Percentiles rank a stretch among this genome's conserved stretches.
Conservation (phyloP, 139 green algal species). For the Bryopsis sp. region DNA sequence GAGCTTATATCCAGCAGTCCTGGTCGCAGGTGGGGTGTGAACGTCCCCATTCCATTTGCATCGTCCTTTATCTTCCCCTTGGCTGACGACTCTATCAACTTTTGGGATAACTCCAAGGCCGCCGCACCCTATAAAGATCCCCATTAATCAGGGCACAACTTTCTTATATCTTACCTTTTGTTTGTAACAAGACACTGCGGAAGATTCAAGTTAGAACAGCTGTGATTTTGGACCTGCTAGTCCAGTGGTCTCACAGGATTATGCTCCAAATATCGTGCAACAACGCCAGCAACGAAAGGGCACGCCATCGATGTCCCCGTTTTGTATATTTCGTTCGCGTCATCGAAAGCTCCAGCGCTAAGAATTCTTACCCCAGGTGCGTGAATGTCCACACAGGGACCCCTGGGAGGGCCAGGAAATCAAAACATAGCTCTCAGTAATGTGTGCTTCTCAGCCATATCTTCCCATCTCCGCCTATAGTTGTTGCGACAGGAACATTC, state of each 20-base stretch:
- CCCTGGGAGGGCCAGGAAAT: constrained; percentile 30
- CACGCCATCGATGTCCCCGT: constrained; percentile 49
- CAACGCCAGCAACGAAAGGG: constrained; percentile 52
- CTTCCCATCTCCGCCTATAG: too few relatives aligned
- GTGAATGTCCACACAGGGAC: constrained; percentile 52
- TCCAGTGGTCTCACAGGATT: constrained; percentile 22
- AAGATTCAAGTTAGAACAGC: not conserved
- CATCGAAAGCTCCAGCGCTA: constrained; percentile 24
- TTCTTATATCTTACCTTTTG: not conserved
- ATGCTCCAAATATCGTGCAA: constrained; percentile 49
- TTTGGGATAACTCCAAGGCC: constrained; percentile 35
- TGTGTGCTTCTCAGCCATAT: too few relatives aligned
- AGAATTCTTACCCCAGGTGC: constrained; percentile 43
- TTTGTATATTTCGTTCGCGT: constrained; percentile 28
- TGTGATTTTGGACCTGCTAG: not conserved
- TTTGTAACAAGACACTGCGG: not conserved
- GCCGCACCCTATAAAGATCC: constrained; percentile 31
- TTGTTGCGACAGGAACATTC: too few relatives aligned
- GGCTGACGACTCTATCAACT: constrained; percentile 25
- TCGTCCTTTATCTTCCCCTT: constrained; percentile 26
- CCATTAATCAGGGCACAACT: constrained; percentile 15
- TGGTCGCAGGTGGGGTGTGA: constrained; percentile 18
- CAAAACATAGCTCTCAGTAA: too few relatives aligned
- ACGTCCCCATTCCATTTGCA: constrained; percentile 28
- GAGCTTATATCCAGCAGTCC: constrained; percentile 32